phyloP scores from a whole-genome alignment of 1,284 basidiomycete genomes.

The Sporisorium scitamineum region DNA sequence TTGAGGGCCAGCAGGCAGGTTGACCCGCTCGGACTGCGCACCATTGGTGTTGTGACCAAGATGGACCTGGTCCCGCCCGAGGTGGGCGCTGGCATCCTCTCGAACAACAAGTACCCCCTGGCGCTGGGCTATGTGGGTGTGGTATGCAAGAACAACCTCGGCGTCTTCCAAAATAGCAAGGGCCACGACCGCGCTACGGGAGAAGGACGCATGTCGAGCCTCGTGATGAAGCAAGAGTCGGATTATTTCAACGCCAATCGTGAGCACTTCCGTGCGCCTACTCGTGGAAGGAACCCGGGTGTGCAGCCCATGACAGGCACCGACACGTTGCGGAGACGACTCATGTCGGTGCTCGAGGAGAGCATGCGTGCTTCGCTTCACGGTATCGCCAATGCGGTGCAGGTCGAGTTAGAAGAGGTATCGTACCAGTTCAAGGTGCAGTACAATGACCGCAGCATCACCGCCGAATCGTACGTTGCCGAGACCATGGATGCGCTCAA shows the following conservation, averaged over 20 bases:
- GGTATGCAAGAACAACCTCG: conserved; percentile 74
- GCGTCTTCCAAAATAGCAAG: conserved; percentile 46
- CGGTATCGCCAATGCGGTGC: conserved; percentile 94
- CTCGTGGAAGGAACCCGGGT: conserved; percentile 72
- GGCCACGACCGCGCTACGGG: conserved; percentile 53
- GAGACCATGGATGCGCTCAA: conserved; percentile 96
- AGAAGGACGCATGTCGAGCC: conserved; percentile 68
- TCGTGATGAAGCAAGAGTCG: conserved; percentile 79
- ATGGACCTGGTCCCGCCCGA: conserved; percentile 95
- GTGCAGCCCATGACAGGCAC: conserved; percentile 80
- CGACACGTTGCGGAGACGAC: conserved; percentile 83
- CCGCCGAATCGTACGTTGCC: conserved; percentile 95
- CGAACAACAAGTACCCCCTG: conserved; percentile 94
- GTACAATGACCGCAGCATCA: conserved; percentile 95
- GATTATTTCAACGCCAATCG: conserved; percentile 82
- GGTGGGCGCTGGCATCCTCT: conserved; percentile 82
- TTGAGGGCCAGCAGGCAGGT: conserved; percentile 91
- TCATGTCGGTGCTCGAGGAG: conserved; percentile 97
- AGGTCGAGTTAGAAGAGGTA: conserved; percentile 94
- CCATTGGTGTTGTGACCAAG: conserved; percentile 98
- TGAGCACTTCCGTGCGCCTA: conserved; percentile 76
- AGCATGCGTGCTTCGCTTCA: conserved; percentile 96
- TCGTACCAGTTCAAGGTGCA: conserved; percentile 99
- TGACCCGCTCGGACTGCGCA: conserved; percentile 91
- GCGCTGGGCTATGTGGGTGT: conserved; percentile 97